These are phyloP conservation scores for Colletotrichum melonis DNA, from an alignment of 2,329 filamentous ascomycete species.

Conservation along the genomic window DNA sequence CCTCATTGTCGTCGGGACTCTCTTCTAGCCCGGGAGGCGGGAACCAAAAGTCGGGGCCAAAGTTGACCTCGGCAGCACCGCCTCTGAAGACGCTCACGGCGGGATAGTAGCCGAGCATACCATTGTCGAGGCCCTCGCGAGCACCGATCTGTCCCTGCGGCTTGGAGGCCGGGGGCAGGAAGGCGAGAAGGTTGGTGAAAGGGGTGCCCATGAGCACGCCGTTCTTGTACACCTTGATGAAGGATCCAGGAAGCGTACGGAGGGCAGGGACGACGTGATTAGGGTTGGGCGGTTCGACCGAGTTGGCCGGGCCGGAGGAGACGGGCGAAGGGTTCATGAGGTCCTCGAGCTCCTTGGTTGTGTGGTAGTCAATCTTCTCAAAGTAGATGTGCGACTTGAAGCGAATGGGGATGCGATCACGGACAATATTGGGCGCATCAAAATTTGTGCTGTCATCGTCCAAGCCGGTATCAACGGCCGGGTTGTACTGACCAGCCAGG, in stretches of 20 bases:
- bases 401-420: conserved; percentile 93
- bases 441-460: conserved; percentile 65
- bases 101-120: conserved; percentile 95
- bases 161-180: conserved; percentile 89
- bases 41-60: conserved; percentile 93
- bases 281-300: conserved; percentile 72
- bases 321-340: conserved; percentile 76
- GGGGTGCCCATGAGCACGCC: conserved; percentile 86
- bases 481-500: conserved; percentile 88
- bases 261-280: conserved; percentile 81
- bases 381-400: conserved; percentile 96
- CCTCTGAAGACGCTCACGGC: conserved; percentile 92
- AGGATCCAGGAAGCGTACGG: conserved; percentile 86
- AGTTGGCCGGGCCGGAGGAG: conserved; percentile 53
- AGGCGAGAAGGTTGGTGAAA: conserved; percentile 88
- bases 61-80: conserved; percentile 92
- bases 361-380: conserved; percentile 90
- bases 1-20: conserved; percentile 55
- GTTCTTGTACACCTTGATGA: conserved; percentile 93
- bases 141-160: conserved; percentile 79
- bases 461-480: conserved; percentile 77
- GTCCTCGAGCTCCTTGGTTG: conserved; percentile 89
- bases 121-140: conserved; percentile 90
- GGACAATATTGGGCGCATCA: conserved; percentile 83
- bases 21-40: conserved; percentile 72